These are phyloP conservation scores for Nakazawaea sp. DNA, from an alignment of 805 yeast species.

Conservation along the genomic window DNA sequence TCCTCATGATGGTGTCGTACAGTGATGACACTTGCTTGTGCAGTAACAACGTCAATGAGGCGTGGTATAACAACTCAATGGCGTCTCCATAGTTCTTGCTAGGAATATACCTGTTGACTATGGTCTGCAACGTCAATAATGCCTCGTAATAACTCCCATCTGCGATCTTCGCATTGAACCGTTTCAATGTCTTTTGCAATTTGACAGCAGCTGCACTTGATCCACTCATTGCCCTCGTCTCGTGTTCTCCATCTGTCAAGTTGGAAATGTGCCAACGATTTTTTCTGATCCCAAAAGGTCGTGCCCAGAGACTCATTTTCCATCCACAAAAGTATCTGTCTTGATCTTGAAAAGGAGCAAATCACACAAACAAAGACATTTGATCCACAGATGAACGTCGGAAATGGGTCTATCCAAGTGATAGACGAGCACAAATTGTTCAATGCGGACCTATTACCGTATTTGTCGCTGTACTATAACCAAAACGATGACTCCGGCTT, in stretches of 20 bases:
- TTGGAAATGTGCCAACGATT: too few relatives aligned
- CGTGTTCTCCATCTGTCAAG: too few relatives aligned
- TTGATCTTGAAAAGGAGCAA: not conserved
- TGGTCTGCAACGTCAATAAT: conserved; percentile 88
- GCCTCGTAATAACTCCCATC: conserved; percentile 87
- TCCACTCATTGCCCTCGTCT: too few relatives aligned
- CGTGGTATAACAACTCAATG: conserved; percentile 63
- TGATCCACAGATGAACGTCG: conserved; percentile 5
- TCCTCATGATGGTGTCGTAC: conserved; percentile 64
- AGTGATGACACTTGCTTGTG: conserved; percentile 77
- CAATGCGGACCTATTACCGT: conserved; percentile 27
- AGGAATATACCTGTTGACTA: conserved; percentile 77
- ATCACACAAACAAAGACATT: not conserved
- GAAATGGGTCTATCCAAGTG: conserved; percentile 42
- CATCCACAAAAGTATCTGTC: too few relatives aligned
- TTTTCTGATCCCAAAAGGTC: too few relatives aligned
- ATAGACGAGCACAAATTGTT: conserved; percentile 56
- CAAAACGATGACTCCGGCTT: conserved; percentile 41
- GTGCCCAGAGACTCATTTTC: too few relatives aligned
- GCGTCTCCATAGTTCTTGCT: conserved; percentile 65
- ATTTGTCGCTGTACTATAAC: conserved; percentile 22
- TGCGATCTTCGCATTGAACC: conserved; percentile 59
- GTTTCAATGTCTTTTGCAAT: conserved; percentile 50
- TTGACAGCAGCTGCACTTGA: too few relatives aligned
- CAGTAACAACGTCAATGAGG: conserved; percentile 59